Percentiles rank a stretch among this genome's conserved stretches.
phyloP scores from a whole-genome alignment of 2,329 filamentous ascomycete genomes.

The Penicillium fuscoglaucum region DNA sequence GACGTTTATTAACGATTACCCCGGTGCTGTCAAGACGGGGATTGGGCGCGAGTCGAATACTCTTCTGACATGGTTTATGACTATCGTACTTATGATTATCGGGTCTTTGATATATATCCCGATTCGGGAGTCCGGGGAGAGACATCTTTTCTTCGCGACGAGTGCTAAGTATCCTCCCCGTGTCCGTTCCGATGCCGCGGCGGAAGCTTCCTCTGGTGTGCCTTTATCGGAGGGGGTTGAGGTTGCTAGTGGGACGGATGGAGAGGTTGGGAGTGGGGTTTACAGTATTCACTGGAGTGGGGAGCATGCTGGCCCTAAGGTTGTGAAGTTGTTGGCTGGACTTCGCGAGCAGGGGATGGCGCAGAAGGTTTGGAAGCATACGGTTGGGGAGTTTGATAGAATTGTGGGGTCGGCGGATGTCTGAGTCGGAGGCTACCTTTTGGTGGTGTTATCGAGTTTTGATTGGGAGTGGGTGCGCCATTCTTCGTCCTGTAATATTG shows the following conservation, averaged over 20 bases:
- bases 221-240: conserved; percentile 20
- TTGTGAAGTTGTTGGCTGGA: conserved; percentile 27
- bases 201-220: conserved; percentile 11
- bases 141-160: conserved; percentile 47
- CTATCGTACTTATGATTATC: conserved; percentile 31
- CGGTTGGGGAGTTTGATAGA: conserved; percentile 23
- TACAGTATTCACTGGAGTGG: conserved; percentile 31
- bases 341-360: conserved; percentile 31
- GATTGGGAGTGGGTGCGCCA: neutral
- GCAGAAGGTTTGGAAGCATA: conserved; percentile 37
- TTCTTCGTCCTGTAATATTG: neutral
- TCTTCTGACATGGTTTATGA: neutral
- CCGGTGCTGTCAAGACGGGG: conserved; percentile 50
- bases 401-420: neutral
- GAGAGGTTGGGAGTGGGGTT: conserved; percentile 32
- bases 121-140: conserved; percentile 45
- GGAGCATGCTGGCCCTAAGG: conserved; percentile 7
- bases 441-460: neutral
- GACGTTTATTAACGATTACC: conserved; percentile 52
- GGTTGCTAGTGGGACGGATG: conserved; percentile 25
- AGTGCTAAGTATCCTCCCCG: conserved; percentile 36
- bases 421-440: neutral
- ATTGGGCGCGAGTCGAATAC: conserved; percentile 28
- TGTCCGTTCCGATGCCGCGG: neutral
- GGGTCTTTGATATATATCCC: conserved; percentile 25